Evolutionary conservation across 352 stramenopile species (phyloP), one percentile per base, ranked within the genome.

Genomic region (Blastocystis hominis): DNA sequence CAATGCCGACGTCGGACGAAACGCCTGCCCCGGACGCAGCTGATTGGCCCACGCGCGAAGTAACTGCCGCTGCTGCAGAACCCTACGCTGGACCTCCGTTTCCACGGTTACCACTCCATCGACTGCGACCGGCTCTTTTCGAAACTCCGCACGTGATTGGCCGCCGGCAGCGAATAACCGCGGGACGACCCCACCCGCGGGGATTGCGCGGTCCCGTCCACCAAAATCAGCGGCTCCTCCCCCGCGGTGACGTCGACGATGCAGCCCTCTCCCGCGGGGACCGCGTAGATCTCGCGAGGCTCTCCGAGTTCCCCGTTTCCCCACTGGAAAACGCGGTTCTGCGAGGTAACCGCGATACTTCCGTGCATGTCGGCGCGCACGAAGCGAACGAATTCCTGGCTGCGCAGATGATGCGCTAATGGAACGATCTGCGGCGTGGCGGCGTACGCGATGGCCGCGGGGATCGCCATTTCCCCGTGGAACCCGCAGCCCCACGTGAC

Each of bases 401-500:
- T 1, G n/a, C 44, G 70, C 2, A 80, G 70, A 17, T 63, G 20
- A 40, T 24, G 30, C n/a, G 36, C 30, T 10, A 80, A 15, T 0
- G 70, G 70, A 4, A 80, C 40, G 17, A 66, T 36, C 50, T 62
- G 36, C 2, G 70, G 70, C 5, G 46, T n/a, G 0, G 50, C 54
- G n/a, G 44, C 44, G 42, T 62, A 80, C 0, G 24, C 44, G 10
- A 80, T 24, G 2, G 50, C 13, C 4, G 36, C 30, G 3, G 53
- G 24, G n/a, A 42, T 15, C 6, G 10, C 40, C 20, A 64, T 30
- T 42, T 80, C 40, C 17, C 70, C 70, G 20, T 80, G 55, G 30
- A 63, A 30, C 7, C 70, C 70, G 1, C 40, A 80, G 3, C 70
- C 70, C 70, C 70, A 80, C 17, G 70, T 62, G 24, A 80, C 13